Percentiles rank a stretch among this genome's conserved stretches.
Evolutionary conservation across 305 asterid genomes (phyloP).

Genomic region (Solanum chacoense): DNA sequence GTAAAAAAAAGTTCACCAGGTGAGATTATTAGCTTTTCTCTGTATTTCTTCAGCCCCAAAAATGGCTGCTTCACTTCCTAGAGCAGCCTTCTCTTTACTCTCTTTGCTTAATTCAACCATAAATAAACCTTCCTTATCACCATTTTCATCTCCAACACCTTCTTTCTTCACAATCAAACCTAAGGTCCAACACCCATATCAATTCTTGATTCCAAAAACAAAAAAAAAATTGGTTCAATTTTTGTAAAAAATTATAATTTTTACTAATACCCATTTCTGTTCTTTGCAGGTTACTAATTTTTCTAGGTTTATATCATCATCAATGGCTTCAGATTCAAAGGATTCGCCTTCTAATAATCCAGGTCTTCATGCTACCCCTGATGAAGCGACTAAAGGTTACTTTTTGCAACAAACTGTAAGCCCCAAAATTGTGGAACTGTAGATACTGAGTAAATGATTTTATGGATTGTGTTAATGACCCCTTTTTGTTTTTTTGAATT

Average conservation of each 20-base stretch:
- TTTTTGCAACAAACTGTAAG: constrained; percentile 84
- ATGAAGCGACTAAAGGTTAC: constrained; percentile 79
- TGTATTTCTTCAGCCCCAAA: background rate
- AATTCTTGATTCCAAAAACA: background rate
- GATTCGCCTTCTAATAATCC: constrained; percentile 71
- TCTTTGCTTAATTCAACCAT: constrained; percentile 27
- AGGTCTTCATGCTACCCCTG: constrained; percentile 51
- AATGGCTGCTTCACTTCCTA: constrained; percentile 45
- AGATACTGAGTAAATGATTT: background rate
- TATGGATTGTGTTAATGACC: background rate
- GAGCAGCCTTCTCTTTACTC: constrained; percentile 12
- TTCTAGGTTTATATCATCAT: constrained; percentile 27
- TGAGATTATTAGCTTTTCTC: background rate
- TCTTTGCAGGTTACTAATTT: constrained; percentile 30
- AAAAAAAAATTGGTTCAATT: background rate
- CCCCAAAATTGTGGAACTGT: background rate
- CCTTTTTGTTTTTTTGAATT: constrained; percentile 1
- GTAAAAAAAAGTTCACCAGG: background rate
- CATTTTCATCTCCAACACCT: constrained; percentile 18
- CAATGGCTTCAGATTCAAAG: constrained; percentile 50
- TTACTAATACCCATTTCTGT: background rate
- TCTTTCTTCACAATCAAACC: constrained; percentile 21
- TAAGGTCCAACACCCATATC: constrained; percentile 22
- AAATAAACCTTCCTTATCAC: constrained; percentile 8
- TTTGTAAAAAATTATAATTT: background rate